Conservation (phyloP, 2,329 filamentous ascomycete genomes). For the Colletotrichum sp. region DNA sequence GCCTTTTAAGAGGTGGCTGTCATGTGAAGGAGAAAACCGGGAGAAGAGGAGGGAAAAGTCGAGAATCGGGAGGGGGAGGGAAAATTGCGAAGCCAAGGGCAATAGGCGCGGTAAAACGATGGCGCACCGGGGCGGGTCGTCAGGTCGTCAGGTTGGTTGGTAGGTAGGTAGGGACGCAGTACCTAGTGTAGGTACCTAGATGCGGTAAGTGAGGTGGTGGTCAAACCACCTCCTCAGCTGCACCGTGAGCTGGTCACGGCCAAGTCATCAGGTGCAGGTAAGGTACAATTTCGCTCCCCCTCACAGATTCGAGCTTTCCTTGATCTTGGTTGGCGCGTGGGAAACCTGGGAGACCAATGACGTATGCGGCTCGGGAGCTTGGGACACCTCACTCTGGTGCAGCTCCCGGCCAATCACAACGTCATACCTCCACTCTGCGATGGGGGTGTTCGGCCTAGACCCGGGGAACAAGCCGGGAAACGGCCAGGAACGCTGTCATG, state of each 20-base stretch:
- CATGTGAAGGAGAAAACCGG: constrained; percentile 20
- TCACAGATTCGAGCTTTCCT: constrained; percentile 12
- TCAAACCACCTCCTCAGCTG: background rate
- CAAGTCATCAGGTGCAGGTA: background rate
- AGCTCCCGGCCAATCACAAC: constrained; percentile 1
- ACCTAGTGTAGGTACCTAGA: background rate
- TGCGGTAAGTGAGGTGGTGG: background rate
- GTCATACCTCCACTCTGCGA: background rate
- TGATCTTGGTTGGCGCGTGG: constrained; percentile 19
- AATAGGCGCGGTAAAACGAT: background rate
- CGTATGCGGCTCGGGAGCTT: constrained; percentile 23
- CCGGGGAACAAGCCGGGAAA: constrained; percentile 5
- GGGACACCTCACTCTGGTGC: background rate
- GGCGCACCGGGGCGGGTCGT: background rate
- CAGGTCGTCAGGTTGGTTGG: background rate
- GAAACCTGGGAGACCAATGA: constrained; percentile 8
- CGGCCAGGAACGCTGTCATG: constrained; percentile 13
- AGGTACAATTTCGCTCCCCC: background rate
- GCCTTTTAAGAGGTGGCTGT: constrained; percentile 9
- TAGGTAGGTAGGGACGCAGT: background rate
- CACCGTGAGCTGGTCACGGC: background rate
- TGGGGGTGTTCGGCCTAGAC: background rate
- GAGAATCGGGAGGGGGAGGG: background rate
- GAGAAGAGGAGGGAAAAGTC: background rate
- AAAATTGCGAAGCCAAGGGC: background rate